Evolutionary conservation across 306 rosid genomes (phyloP).

Genomic region (Cicer arietinum): DNA sequence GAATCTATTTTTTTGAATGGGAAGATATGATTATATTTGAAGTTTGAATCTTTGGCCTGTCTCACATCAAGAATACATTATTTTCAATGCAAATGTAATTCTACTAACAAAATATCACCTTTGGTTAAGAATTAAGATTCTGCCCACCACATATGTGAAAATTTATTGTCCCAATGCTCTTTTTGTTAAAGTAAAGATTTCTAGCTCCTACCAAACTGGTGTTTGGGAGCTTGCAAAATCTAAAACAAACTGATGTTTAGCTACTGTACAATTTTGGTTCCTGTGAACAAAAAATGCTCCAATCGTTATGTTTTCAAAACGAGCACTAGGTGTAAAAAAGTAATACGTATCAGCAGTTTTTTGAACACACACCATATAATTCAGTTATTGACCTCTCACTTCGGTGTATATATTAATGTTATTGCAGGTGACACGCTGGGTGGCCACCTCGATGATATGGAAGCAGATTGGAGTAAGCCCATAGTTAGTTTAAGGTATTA

Average conservation of each 20-base stretch:
- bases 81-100: background rate
- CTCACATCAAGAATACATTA: conserved; percentile 6
- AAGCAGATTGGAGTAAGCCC: conserved; percentile 91
- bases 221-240: too few relatives aligned
- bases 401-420: conserved; percentile 20
- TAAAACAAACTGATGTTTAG: too few relatives aligned
- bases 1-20: conserved; percentile 11
- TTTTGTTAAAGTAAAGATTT: too few relatives aligned
- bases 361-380: background rate
- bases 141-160: too few relatives aligned
- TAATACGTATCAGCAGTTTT: background rate
- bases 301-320: background rate
- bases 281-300: background rate
- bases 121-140: too few relatives aligned
- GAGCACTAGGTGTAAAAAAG: background rate
- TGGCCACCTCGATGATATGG: conserved; percentile 99
- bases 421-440: conserved; percentile 80
- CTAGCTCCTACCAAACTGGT: too few relatives aligned
- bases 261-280: too few relatives aligned
- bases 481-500: conserved; percentile 86
- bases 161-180: too few relatives aligned
- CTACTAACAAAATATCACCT: too few relatives aligned
- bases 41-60: background rate
- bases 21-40: background rate
- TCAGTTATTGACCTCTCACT: background rate